Conservation (phyloP, 1,284 basidiomycete genomes). For the Neotropicomus parvogracilis region DNA sequence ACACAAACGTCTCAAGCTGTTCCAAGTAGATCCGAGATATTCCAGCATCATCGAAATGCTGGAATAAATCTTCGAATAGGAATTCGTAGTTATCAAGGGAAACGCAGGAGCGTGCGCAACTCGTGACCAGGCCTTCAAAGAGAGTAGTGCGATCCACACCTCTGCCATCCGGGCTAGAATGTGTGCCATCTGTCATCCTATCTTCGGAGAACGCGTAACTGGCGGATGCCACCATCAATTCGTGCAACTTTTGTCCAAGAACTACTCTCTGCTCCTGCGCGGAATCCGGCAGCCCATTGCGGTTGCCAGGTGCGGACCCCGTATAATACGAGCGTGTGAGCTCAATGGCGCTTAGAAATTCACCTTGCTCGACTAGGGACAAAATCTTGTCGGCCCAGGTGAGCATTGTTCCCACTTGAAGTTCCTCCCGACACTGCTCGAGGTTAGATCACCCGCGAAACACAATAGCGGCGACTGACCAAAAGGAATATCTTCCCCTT, state of each 20-base stretch:
- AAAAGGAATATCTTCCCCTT: conserved; percentile 91
- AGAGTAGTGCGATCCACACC: conserved; percentile 89
- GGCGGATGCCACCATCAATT: conserved; percentile 85
- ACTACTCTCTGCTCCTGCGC: conserved; percentile 53
- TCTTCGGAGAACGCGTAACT: conserved; percentile 93
- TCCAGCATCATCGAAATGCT: conserved; percentile 81
- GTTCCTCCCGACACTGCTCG: conserved; percentile 57
- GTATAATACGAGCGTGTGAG: conserved; percentile 82
- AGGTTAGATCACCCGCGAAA: conserved; percentile 6
- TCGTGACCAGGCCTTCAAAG: conserved; percentile 84
- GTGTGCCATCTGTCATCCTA: conserved; percentile 86
- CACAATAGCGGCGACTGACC: conserved; percentile 46
- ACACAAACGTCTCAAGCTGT: conserved; percentile 81
- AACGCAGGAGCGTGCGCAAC: conserved; percentile 81
- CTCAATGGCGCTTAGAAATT: conserved; percentile 90
- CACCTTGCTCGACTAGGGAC: conserved; percentile 77
- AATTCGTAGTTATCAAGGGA: conserved; percentile 80
- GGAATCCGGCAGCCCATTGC: conserved; percentile 81
- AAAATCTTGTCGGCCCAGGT: conserved; percentile 96
- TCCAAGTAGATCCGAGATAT: conserved; percentile 87
- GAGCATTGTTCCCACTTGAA: conserved; percentile 83
- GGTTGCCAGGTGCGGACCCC: conserved; percentile 81
- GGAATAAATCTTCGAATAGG: conserved; percentile 91
- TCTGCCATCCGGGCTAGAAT: conserved; percentile 76
- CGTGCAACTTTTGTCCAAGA: conserved; percentile 75